phyloP scores from a whole-genome alignment of 306 rosid species.

The Biancaea sappan region DNA sequence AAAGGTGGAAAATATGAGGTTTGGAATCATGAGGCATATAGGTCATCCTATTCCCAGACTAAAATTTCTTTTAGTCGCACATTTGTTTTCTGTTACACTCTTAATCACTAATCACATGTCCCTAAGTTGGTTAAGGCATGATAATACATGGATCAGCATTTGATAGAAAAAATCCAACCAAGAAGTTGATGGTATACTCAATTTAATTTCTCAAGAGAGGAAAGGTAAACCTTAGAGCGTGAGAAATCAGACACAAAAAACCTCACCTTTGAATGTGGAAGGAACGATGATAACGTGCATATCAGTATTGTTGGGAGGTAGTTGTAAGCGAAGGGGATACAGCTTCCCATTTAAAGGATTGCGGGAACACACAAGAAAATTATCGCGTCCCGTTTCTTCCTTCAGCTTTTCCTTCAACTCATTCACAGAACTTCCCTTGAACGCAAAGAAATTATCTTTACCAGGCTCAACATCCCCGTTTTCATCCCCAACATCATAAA shows the following conservation, averaged over 20 bases:
- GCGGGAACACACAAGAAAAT: constrained; percentile 66
- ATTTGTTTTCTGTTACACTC: no score
- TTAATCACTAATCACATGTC: no score
- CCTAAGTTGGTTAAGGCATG: no score
- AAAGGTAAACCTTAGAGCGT: neutral
- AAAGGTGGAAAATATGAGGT: neutral
- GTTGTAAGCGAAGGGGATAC: constrained; percentile 75
- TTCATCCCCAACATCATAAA: constrained; percentile 61
- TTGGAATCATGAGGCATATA: neutral
- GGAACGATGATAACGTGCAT: constrained; percentile 79
- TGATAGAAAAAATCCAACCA: neutral
- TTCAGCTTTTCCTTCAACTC: constrained; percentile 58
- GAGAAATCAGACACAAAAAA: neutral
- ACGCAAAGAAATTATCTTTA: constrained; percentile 50
- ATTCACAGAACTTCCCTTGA: constrained; percentile 58
- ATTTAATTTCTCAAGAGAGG: neutral
- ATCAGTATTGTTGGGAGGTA: constrained; percentile 74
- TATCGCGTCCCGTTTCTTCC: constrained; percentile 56
- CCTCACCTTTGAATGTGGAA: constrained; percentile 42
- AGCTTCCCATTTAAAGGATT: constrained; percentile 78
- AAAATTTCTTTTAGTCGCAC: no score
- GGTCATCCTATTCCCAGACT: neutral
- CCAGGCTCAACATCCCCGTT: constrained; percentile 49
- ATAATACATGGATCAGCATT: neutral
- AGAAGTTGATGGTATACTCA: neutral